Evolutionary conservation across 345 rosid species (phyloP).

Genomic region (Bretschneidera sinensis): DNA sequence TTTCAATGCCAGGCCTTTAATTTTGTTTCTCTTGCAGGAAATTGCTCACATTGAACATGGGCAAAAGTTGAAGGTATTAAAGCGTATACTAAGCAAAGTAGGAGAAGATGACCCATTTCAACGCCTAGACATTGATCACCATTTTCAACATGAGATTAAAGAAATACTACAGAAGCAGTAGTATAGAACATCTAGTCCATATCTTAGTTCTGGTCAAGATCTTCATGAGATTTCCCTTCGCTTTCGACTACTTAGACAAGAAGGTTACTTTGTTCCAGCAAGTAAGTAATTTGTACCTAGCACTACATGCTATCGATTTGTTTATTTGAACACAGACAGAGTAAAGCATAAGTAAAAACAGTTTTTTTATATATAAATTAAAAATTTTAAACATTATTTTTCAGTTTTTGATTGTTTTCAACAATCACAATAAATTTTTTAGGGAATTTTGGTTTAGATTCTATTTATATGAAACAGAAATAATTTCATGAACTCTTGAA

Average conservation of each 20-base stretch:
- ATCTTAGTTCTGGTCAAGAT: background rate
- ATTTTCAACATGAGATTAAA: constrained; percentile 37
- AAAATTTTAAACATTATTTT: no score
- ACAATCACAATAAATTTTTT: no score
- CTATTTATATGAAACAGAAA: no score
- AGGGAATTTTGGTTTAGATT: no score
- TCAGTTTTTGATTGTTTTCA: no score
- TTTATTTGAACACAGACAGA: background rate
- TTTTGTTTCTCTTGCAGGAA: background rate
- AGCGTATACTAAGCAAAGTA: constrained; percentile 11
- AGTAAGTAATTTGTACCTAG: constrained; percentile 5
- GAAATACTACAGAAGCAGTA: constrained; percentile 24
- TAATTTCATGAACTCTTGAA: no score
- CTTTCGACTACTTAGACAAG: constrained; percentile 39
- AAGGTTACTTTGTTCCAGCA: constrained; percentile 31
- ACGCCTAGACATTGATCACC: constrained; percentile 34
- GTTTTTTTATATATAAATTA: no score
- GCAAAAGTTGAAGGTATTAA: constrained; percentile 14
- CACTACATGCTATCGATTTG: background rate
- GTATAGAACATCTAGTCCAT: background rate
- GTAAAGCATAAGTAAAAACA: no score
- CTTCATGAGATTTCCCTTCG: constrained; percentile 32
- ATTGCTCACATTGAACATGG: background rate
- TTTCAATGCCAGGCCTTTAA: background rate
- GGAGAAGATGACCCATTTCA: constrained; percentile 21